Conservation (phyloP, 2,329 filamentous ascomycete species). For the Pestalotiopsis sp. region DNA sequence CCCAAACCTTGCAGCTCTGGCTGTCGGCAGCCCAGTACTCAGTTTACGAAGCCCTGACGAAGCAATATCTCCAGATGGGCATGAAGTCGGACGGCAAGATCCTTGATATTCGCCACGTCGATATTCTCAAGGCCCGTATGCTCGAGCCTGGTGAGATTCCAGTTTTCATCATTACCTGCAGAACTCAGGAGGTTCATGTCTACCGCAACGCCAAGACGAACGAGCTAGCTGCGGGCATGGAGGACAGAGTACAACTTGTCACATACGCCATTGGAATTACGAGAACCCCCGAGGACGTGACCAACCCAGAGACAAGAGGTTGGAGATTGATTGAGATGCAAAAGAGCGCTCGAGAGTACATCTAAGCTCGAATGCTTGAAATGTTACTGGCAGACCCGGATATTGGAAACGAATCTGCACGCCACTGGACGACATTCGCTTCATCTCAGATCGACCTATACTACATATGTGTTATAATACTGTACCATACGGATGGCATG, state of each 20-base stretch:
- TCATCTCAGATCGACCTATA: conserved; percentile 6
- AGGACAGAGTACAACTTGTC: conserved; percentile 97
- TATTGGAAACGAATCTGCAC: conserved; percentile 10
- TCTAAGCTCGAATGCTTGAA: conserved; percentile 38
- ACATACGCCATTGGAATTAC: conserved; percentile 98
- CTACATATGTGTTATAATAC: conserved; percentile 27
- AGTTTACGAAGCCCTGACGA: conserved; percentile 94
- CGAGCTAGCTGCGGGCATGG: conserved; percentile 93
- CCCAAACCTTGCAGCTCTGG: conserved; percentile 90
- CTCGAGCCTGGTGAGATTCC: conserved; percentile 86
- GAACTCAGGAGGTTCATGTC: conserved; percentile 96
- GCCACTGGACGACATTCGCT: conserved; percentile 17
- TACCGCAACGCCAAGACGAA: conserved; percentile 91
- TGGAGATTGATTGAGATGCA: conserved; percentile 99
- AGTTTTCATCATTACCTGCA: conserved; percentile 95
- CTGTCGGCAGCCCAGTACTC: conserved; percentile 94
- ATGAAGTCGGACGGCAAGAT: conserved; percentile 95
- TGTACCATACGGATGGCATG: conserved; percentile 28
- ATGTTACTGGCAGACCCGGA: neutral
- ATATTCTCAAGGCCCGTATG: conserved; percentile 80
- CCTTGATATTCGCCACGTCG: conserved; percentile 91
- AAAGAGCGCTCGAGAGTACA: conserved; percentile 92
- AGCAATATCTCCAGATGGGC: conserved; percentile 92
- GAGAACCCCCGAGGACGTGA: conserved; percentile 90
- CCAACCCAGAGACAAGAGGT: conserved; percentile 93